Percentiles rank a stretch among this genome's conserved stretches.
phyloP scores from a whole-genome alignment of 2,329 filamentous ascomycete genomes.

The Claviceps africana region DNA sequence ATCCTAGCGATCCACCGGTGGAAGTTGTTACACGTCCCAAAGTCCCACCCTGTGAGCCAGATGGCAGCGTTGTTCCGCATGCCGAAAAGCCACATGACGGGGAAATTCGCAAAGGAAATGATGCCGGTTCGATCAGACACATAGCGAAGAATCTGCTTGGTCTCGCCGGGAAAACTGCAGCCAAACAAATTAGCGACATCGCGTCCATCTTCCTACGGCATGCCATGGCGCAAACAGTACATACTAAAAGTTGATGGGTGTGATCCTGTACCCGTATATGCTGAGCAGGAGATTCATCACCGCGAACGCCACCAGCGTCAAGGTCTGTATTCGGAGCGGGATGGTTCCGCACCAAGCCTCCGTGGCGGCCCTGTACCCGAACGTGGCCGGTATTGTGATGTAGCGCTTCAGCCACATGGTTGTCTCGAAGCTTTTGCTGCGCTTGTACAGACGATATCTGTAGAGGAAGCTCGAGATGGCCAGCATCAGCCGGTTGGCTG shows the following conservation, averaged over 20 bases:
- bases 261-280: constrained; percentile 23
- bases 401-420: constrained; percentile 19
- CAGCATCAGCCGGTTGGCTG: constrained; percentile 16
- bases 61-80: constrained; percentile 53
- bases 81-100: constrained; percentile 51
- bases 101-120: constrained; percentile 49
- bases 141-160: constrained; percentile 33
- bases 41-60: constrained; percentile 56
- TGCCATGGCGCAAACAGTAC: constrained; percentile 4
- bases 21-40: constrained; percentile 51
- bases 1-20: constrained; percentile 53
- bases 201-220: not conserved
- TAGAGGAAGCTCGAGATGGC: constrained; percentile 5
- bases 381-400: constrained; percentile 26
- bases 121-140: constrained; percentile 50
- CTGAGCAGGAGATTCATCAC: constrained; percentile 24
- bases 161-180: constrained; percentile 20
- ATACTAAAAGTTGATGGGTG: constrained; percentile 26
- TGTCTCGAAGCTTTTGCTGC: not conserved
- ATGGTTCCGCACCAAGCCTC: constrained; percentile 31
- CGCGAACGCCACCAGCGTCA: constrained; percentile 25
- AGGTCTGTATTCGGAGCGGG: constrained; percentile 28
- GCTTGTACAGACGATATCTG: not conserved
- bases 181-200: not conserved
- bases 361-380: constrained; percentile 28